Percentiles rank a stretch among this genome's conserved stretches.
Conservation (phyloP, 495 filamentous ascomycete species). For the Pseudomonodictys pantanalensis region DNA sequence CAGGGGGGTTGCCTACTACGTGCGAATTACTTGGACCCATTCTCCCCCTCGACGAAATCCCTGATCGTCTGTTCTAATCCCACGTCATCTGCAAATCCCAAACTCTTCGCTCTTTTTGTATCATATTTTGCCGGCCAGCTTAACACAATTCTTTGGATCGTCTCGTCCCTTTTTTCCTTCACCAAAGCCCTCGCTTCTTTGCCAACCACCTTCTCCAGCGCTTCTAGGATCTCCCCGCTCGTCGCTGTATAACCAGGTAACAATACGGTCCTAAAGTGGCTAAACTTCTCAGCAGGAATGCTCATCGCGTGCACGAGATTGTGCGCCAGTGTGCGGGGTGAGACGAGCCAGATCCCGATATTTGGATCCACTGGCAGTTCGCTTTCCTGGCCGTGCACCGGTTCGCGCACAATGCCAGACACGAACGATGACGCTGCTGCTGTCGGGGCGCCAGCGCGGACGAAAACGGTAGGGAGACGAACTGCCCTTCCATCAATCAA, state of each 20-base stretch:
- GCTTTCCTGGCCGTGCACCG: slow-evolving; percentile 30
- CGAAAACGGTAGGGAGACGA: slow-evolving; percentile 31
- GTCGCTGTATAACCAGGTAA: slow-evolving; percentile 31
- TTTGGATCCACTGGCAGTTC: slow-evolving; percentile 30
- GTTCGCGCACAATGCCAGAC: slow-evolving; percentile 32
- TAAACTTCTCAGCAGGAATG: slow-evolving; percentile 28
- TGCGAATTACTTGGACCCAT: neutral
- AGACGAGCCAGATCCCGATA: slow-evolving; percentile 41
- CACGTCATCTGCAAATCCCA: slow-evolving; percentile 32
- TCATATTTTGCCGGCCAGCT: slow-evolving; percentile 35
- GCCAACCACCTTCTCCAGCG: slow-evolving; percentile 29
- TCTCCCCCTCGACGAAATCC: slow-evolving; percentile 27
- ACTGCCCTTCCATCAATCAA: slow-evolving; percentile 33
- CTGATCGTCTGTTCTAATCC: slow-evolving; percentile 33
- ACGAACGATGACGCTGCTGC: slow-evolving; percentile 33
- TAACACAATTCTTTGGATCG: slow-evolving; percentile 28
- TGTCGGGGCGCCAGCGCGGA: slow-evolving; percentile 30
- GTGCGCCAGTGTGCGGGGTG: slow-evolving; percentile 24
- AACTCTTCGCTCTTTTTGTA: slow-evolving; percentile 27
- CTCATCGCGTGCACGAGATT: slow-evolving; percentile 33
- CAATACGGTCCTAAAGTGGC: slow-evolving; percentile 28
- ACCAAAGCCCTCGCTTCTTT: slow-evolving; percentile 23
- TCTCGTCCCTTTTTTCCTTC: slow-evolving; percentile 31
- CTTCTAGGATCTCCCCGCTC: slow-evolving; percentile 29
- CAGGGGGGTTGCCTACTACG: too few species aligned